Evolutionary conservation across 192 early-diverging fungal genomes (phyloP).

Genomic region (Geosiphon pyriformis): DNA sequence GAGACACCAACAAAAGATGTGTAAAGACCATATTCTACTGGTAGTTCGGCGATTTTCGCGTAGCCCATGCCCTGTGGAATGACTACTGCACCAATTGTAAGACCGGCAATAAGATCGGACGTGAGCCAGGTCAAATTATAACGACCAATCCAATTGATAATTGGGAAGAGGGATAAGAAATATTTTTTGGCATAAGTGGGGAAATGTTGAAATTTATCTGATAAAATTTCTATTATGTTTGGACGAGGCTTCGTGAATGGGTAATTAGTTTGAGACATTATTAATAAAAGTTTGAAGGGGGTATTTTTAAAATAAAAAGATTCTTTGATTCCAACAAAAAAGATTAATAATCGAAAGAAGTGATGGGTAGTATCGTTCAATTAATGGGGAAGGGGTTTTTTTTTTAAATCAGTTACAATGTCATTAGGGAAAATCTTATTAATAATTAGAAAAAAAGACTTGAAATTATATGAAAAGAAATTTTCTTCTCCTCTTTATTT

Average conservation of each 20-base stretch:
- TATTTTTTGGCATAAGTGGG: conserved; percentile 1
- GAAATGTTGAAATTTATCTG: neutral
- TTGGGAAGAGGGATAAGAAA: conserved; percentile 16
- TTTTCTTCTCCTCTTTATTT: too few species aligned
- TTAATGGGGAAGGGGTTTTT: too few species aligned
- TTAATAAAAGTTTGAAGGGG: too few species aligned
- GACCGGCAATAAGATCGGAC: conserved; percentile 59
- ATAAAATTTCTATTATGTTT: neutral
- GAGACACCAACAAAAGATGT: conserved; percentile 58
- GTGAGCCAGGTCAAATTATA: conserved; percentile 44
- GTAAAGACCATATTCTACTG: conserved; percentile 71
- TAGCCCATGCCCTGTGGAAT: conserved; percentile 71
- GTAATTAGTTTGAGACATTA: neutral
- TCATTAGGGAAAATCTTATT: too few species aligned
- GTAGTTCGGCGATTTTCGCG: conserved; percentile 63
- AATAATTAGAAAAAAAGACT: too few species aligned
- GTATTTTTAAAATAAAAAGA: too few species aligned
- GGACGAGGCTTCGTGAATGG: neutral
- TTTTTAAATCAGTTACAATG: too few species aligned
- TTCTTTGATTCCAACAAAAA: too few species aligned
- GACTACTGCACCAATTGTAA: conserved; percentile 72
- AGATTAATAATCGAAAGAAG: too few species aligned
- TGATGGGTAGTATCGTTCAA: too few species aligned
- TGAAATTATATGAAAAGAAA: too few species aligned
- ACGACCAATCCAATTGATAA: conserved; percentile 7